Evolutionary conservation across 1,284 basidiomycete species (phyloP).

Genomic region (Rhodotorula sp.): DNA sequence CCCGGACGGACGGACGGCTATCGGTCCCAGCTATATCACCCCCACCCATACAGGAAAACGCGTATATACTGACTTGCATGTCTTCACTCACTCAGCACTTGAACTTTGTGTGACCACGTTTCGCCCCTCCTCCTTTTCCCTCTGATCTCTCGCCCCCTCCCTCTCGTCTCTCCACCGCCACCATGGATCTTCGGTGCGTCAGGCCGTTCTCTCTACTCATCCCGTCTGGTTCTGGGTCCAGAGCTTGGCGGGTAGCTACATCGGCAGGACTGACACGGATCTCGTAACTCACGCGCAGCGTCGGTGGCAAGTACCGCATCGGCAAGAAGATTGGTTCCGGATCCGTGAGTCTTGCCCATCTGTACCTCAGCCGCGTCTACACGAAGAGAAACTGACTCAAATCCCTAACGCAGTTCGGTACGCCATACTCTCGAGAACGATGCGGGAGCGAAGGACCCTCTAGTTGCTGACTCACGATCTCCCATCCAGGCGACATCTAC

Average conservation of each 20-base stretch:
- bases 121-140: not conserved
- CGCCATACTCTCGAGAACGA: not conserved
- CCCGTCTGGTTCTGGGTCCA: not conserved
- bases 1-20: no score
- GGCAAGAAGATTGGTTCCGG: conserved; percentile 99
- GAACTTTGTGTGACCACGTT: not conserved
- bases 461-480: not conserved
- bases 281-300: conserved; percentile 2
- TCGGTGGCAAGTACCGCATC: conserved; percentile 60
- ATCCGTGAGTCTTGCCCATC: conserved; percentile 67
- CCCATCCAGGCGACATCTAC: conserved; percentile 84
- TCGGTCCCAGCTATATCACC: no score
- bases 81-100: not conserved
- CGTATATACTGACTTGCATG: not conserved
- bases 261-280: no score
- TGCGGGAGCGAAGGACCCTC: no score
- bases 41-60: no score
- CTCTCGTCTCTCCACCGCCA: not conserved
- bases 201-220: not conserved
- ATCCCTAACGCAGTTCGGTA: conserved; percentile 15
- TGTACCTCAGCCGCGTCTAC: not conserved
- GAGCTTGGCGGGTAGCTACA: not conserved
- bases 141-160: not conserved
- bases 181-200: conserved; percentile 36
- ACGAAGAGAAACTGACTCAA: not conserved